Percentiles rank a stretch among this genome's conserved stretches.
Conservation (phyloP, 768 basidiomycete species). For the Boletus rubropictus region DNA sequence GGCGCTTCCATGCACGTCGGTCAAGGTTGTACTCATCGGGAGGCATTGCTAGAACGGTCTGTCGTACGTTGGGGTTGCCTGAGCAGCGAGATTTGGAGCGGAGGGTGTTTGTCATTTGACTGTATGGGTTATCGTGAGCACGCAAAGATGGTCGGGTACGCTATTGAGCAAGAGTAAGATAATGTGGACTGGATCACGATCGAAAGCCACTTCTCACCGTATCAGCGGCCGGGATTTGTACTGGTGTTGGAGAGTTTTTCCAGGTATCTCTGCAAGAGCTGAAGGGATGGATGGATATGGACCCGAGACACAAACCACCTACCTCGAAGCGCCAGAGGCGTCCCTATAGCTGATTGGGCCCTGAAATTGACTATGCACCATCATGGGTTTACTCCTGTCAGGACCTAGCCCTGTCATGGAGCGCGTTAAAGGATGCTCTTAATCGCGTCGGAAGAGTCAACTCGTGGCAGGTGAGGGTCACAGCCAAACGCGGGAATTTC, state of each 20-base stretch:
- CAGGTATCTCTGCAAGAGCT: conserved; percentile 10
- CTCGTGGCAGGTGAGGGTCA: conserved; percentile 1
- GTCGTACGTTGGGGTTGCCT: conserved; percentile 23
- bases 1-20: conserved; percentile 21
- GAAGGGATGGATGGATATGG: background rate
- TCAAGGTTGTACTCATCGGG: too few species aligned
- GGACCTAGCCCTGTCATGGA: conserved; percentile 8
- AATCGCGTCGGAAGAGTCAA: conserved; percentile 10
- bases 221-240: conserved; percentile 11
- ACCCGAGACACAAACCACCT: conserved; percentile 6
- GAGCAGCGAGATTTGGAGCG: accelerated
- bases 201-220: conserved; percentile 12
- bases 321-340: conserved; percentile 22
- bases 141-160: background rate
- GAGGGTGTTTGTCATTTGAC: conserved; percentile 1
- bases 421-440: conserved; percentile 3
- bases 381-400: conserved; percentile 9
- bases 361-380: conserved; percentile 9
- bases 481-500: background rate
- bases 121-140: conserved; percentile 16
- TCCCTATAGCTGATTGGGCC: conserved; percentile 26
- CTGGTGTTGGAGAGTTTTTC: conserved; percentile 21
- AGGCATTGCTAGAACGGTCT: conserved; percentile 19
- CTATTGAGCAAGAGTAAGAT: conserved; percentile 10
- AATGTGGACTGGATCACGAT: background rate